Percentiles rank a stretch among this genome's conserved stretches.
Conservation (phyloP, 2,329 filamentous ascomycete species). For the Fusarium pilosicola region DNA sequence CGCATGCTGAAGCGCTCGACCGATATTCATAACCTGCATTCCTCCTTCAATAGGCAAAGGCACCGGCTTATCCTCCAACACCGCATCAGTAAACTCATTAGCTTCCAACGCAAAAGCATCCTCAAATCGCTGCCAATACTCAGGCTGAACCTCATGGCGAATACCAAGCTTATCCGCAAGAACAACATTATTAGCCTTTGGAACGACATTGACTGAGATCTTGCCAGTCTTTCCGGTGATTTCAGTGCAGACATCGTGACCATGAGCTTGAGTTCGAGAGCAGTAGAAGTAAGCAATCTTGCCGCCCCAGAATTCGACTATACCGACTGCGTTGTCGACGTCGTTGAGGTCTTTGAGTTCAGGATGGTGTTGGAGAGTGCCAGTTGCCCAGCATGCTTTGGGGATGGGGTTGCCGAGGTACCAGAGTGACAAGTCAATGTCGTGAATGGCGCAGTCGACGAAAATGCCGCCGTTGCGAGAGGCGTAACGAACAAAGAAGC, state of each 20-base stretch:
- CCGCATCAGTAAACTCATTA: constrained; percentile 68
- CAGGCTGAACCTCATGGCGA: constrained; percentile 65
- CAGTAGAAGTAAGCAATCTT: constrained; percentile 73
- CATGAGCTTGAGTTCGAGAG: constrained; percentile 72
- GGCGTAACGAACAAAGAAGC: constrained; percentile 75
- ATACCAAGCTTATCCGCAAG: constrained; percentile 59
- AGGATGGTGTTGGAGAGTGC: constrained; percentile 35
- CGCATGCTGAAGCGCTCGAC: constrained; percentile 66
- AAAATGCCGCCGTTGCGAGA: constrained; percentile 73
- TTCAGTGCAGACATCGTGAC: constrained; percentile 70
- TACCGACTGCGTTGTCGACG: constrained; percentile 53
- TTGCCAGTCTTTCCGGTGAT: constrained; percentile 74
- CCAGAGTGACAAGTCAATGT: constrained; percentile 59
- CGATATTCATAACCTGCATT: constrained; percentile 69
- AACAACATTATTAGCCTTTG: constrained; percentile 63
- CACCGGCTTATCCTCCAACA: constrained; percentile 54
- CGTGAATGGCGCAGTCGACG: constrained; percentile 75
- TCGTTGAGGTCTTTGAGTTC: constrained; percentile 43
- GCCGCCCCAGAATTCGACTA: constrained; percentile 73
- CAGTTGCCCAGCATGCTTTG: constrained; percentile 26
- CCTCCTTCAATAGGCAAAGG: constrained; percentile 66
- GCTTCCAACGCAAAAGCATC: constrained; percentile 70
- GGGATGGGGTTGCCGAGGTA: constrained; percentile 37
- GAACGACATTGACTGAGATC: constrained; percentile 68
- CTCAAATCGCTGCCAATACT: constrained; percentile 72